Conservation (phyloP, 2,329 filamentous ascomycete species). For the Helicocarpus griseus region DNA sequence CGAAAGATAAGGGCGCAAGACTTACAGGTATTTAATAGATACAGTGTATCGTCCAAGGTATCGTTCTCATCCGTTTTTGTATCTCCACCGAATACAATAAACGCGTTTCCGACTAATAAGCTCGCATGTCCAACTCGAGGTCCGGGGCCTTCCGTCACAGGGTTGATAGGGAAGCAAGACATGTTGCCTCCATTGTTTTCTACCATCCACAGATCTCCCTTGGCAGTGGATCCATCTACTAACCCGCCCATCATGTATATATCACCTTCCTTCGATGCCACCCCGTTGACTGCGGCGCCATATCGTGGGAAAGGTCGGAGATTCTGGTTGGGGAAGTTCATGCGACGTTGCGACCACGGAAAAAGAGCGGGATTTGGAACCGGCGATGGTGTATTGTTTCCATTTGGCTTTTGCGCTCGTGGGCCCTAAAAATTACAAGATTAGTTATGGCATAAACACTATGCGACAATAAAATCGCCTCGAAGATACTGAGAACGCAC, state of each 20-base stretch:
- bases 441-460: neutral
- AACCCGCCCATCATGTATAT: slow-evolving; percentile 97
- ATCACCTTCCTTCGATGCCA: slow-evolving; percentile 90
- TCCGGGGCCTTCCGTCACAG: slow-evolving; percentile 86
- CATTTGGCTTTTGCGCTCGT: slow-evolving; percentile 44
- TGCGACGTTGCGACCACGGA: slow-evolving; percentile 84
- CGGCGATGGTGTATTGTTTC: slow-evolving; percentile 15
- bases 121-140: slow-evolving; percentile 91
- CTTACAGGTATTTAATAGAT: slow-evolving; percentile 95
- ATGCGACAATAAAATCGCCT: too few relatives aligned
- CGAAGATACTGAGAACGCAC: slow-evolving; percentile 39
- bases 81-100: slow-evolving; percentile 97
- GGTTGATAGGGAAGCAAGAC: slow-evolving; percentile 83
- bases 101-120: slow-evolving; percentile 91
- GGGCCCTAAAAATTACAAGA: slow-evolving; percentile 13
- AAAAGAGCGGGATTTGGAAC: slow-evolving; percentile 73
- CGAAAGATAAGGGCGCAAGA: slow-evolving; percentile 14
- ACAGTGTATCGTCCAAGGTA: slow-evolving; percentile 85
- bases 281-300: slow-evolving; percentile 87
- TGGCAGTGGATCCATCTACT: slow-evolving; percentile 89
- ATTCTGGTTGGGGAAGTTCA: slow-evolving; percentile 75
- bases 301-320: slow-evolving; percentile 90
- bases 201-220: slow-evolving; percentile 96
- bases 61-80: slow-evolving; percentile 94
- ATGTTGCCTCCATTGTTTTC: slow-evolving; percentile 74